phyloP scores from a whole-genome alignment of 2,329 filamentous ascomycete species.

The Didymella keratinophila region DNA sequence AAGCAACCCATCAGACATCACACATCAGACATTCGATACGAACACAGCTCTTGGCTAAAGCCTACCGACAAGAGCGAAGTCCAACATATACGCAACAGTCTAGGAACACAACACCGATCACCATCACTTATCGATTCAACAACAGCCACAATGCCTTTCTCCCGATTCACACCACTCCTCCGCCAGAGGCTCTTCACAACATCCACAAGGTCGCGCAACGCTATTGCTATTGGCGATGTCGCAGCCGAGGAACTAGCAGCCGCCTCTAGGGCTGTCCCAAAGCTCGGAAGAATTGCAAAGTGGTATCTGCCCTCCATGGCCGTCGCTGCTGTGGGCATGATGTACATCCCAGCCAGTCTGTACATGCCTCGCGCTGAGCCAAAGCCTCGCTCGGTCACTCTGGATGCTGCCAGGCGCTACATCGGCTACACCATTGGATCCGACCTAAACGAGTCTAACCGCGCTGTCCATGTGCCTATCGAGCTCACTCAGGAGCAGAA shows the following conservation, averaged over 20 bases:
- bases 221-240: conserved; percentile 35
- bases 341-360: conserved; percentile 35
- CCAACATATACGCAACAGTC: conserved; percentile 11
- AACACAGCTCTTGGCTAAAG: conserved; percentile 22
- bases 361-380: conserved; percentile 24
- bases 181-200: conserved; percentile 43
- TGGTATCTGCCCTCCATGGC: conserved; percentile 50
- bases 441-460: conserved; percentile 44
- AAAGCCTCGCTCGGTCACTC: conserved; percentile 38
- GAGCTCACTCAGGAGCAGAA: conserved; percentile 42
- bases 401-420: conserved; percentile 42
- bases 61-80: conserved; percentile 7
- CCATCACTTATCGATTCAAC: conserved; percentile 1
- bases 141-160: conserved; percentile 38
- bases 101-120: conserved; percentile 2
- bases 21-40: conserved; percentile 32
- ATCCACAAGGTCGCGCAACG: conserved; percentile 35
- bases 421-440: conserved; percentile 46
- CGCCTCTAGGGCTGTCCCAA: conserved; percentile 36
- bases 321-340: conserved; percentile 42
- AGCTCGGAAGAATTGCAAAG: conserved; percentile 43
- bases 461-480: conserved; percentile 31
- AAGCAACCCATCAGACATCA: conserved; percentile 23
- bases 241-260: conserved; percentile 37
- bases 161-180: conserved; percentile 33